Conservation (phyloP, 1,284 basidiomycete genomes). For the Blastosporella zonata region DNA sequence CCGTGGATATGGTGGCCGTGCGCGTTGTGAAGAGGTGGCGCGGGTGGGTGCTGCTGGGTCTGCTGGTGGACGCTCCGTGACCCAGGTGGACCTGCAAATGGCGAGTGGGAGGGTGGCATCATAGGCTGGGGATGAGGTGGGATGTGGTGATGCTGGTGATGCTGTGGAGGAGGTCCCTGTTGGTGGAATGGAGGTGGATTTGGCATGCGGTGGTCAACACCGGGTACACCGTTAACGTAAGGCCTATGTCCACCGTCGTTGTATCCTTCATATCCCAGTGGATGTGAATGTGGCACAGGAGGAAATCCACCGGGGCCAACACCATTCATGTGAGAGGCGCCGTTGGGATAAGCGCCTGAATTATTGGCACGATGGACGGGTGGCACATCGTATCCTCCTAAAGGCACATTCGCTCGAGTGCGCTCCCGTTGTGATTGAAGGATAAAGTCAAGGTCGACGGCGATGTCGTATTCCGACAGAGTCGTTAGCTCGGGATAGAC, state of each 20-base stretch:
- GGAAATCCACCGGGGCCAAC: constrained; percentile 24
- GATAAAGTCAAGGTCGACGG: constrained; percentile 54
- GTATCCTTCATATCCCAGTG: constrained; percentile 15
- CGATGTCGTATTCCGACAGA: constrained; percentile 48
- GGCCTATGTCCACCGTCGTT: constrained; percentile 14
- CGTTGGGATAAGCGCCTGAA: background rate
- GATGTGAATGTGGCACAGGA: constrained; percentile 2
- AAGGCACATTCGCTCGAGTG: constrained; percentile 8
- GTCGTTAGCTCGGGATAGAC: constrained; percentile 55
- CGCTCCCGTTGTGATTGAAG: constrained; percentile 36
- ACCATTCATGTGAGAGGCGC: constrained; percentile 17
- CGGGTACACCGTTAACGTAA: constrained; percentile 2
- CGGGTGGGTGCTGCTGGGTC: constrained; percentile 10
- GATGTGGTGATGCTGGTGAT: constrained; percentile 12
- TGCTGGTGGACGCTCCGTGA: constrained; percentile 19
- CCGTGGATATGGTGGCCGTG: constrained; percentile 13
- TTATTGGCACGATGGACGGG: constrained; percentile 10
- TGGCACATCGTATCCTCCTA: constrained; percentile 17
- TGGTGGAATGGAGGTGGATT: constrained; percentile 14
- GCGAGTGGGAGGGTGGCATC: constrained; percentile 7
- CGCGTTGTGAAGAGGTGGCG: constrained; percentile 15
- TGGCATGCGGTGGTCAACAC: constrained; percentile 10
- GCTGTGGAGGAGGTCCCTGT: constrained; percentile 5
- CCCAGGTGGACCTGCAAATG: constrained; percentile 16
- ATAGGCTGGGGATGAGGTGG: constrained; percentile 11